Conservation (phyloP, 306 rosid species). For the Medicago ruthenica region DNA sequence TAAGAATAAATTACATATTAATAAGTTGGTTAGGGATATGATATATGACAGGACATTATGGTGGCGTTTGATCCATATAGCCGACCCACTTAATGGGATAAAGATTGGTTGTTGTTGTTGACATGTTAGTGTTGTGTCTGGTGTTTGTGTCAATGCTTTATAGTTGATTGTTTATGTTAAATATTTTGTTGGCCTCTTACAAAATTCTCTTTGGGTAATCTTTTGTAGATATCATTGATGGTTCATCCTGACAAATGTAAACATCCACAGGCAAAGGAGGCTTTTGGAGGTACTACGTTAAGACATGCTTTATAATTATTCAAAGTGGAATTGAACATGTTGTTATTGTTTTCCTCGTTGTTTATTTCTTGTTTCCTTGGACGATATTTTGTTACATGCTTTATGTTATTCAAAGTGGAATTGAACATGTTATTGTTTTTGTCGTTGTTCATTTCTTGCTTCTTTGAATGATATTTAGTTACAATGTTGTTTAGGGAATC, state of each 20-base stretch:
- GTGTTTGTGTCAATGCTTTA: not conserved
- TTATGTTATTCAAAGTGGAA: conserved; percentile 1
- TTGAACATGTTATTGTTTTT: conserved; percentile 26
- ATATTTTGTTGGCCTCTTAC: conserved; percentile 27
- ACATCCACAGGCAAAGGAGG: conserved; percentile 98
- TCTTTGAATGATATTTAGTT: conserved; percentile 30
- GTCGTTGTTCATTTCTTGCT: not conserved
- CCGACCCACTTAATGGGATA: no score
- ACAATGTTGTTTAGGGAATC: not conserved
- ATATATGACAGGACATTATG: no score
- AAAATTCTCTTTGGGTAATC: conserved; percentile 32
- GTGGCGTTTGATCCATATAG: no score
- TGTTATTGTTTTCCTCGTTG: conserved; percentile 2
- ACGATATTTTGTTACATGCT: conserved; percentile 31
- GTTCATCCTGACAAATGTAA: conserved; percentile 99
- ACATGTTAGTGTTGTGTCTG: no score
- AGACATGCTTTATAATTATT: conserved; percentile 31
- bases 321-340: conserved; percentile 17
- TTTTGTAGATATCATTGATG: conserved; percentile 79
- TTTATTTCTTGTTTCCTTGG: conserved; percentile 19
- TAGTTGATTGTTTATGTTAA: not conserved
- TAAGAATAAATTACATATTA: no score
- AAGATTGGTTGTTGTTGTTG: no score
- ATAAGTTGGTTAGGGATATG: no score
- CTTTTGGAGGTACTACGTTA: conserved; percentile 79